A percentile compares a stretch with the other conserved stretches of the same genome.
Conservation (phyloP, 495 filamentous ascomycete genomes). For the Aspergillus egyptiacus region DNA sequence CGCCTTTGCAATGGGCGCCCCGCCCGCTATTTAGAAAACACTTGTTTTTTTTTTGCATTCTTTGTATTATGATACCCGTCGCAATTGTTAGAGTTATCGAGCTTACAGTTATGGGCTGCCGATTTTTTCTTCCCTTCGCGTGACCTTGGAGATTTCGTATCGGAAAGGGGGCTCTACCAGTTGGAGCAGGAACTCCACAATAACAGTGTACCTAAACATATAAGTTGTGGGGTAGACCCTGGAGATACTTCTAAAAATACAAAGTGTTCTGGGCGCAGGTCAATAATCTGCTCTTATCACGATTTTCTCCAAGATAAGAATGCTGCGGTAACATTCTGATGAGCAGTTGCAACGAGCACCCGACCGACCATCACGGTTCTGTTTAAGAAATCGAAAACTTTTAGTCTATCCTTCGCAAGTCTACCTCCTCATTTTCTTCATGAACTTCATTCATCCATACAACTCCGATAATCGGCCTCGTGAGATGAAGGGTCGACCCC, state of each 20-base stretch:
- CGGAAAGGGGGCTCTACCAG: neutral
- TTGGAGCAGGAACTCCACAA: neutral
- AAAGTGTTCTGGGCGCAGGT: neutral
- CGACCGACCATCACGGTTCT: neutral
- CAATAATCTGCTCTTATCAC: neutral
- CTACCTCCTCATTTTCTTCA: neutral
- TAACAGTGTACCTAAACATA: neutral
- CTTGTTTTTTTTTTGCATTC: neutral
- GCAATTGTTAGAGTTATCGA: neutral
- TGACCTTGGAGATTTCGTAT: too few species aligned
- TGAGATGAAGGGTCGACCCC: constrained; percentile 25
- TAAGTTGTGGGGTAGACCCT: neutral
- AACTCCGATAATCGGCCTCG: constrained; percentile 26
- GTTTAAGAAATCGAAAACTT: too few species aligned
- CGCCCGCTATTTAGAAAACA: constrained; percentile 26
- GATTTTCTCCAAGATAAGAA: neutral
- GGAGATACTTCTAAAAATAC: neutral
- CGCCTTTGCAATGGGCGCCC: constrained; percentile 48
- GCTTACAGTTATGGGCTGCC: neutral
- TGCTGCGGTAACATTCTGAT: neutral
- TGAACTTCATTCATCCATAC: constrained; percentile 18
- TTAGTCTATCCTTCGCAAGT: neutral
- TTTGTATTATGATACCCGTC: constrained; percentile 10
- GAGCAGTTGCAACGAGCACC: neutral
- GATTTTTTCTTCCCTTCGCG: neutral